A percentile compares a stretch with the other conserved stretches of the same genome.
Conservation (phyloP, 2,329 filamentous ascomycete genomes). For the Fusarium mundagurra region DNA sequence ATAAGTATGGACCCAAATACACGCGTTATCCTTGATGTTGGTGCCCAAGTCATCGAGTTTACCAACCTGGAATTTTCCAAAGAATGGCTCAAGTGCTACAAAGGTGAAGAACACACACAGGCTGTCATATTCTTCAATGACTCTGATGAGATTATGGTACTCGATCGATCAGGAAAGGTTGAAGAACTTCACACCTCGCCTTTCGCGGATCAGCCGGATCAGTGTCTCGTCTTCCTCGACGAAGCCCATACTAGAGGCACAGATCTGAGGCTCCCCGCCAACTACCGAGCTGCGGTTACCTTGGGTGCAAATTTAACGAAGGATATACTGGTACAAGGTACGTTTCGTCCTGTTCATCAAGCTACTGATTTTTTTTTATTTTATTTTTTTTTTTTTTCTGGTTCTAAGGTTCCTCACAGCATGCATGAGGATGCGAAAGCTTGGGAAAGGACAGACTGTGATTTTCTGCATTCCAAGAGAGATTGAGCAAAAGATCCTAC, state of each 20-base stretch:
- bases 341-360: too few relatives aligned
- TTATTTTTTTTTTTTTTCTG: too few relatives aligned
- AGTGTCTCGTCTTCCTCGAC: slow-evolving; percentile 74
- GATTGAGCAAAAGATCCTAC: slow-evolving; percentile 48
- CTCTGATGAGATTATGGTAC: slow-evolving; percentile 62
- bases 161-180: slow-evolving; percentile 57
- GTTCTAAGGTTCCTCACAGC: slow-evolving; percentile 49
- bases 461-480: slow-evolving; percentile 69
- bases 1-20: too few relatives aligned
- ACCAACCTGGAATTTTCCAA: not conserved
- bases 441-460: slow-evolving; percentile 74
- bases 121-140: slow-evolving; percentile 67
- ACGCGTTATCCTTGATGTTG: slow-evolving; percentile 73
- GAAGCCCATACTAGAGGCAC: slow-evolving; percentile 77
- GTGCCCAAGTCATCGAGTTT: slow-evolving; percentile 73
- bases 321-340: slow-evolving; percentile 70
- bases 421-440: slow-evolving; percentile 75
- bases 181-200: slow-evolving; percentile 67
- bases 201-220: slow-evolving; percentile 63
- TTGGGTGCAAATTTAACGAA: slow-evolving; percentile 73
- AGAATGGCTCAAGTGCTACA: slow-evolving; percentile 58
- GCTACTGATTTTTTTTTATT: too few relatives aligned
- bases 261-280: slow-evolving; percentile 68
- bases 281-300: slow-evolving; percentile 73
- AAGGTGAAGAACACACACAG: slow-evolving; percentile 14